These are phyloP conservation scores for Pseudozyma hubeiensis DNA, from an alignment of 1,284 basidiomycete species.

Conservation along the genomic window DNA sequence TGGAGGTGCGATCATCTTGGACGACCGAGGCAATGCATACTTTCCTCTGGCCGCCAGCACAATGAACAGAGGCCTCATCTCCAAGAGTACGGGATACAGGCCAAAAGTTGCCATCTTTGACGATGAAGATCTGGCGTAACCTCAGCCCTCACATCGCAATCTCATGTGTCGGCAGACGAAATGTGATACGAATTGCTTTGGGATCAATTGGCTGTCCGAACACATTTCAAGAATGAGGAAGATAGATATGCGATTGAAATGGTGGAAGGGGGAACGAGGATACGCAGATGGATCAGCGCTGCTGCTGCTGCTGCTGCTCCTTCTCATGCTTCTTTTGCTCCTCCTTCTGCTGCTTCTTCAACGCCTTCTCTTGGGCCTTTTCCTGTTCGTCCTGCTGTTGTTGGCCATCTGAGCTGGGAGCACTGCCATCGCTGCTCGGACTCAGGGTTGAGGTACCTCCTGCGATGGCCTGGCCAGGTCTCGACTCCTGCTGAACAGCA, in stretches of 20 bases:
- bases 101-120: constrained; percentile 80
- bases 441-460: neutral
- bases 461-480: too few species aligned
- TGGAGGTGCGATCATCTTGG: constrained; percentile 77
- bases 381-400: constrained; percentile 74
- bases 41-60: constrained; percentile 76
- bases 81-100: constrained; percentile 73
- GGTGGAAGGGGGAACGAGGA: neutral
- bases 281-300: neutral
- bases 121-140: constrained; percentile 73
- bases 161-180: too few species aligned
- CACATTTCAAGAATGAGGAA: too few species aligned
- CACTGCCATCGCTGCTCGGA: neutral
- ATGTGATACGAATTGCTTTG: too few species aligned
- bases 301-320: constrained; percentile 3
- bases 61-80: constrained; percentile 84
- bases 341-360: constrained; percentile 8
- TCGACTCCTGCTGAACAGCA: neutral
- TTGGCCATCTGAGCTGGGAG: neutral
- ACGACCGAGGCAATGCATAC: constrained; percentile 74
- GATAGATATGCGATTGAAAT: too few species aligned
- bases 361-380: constrained; percentile 20
- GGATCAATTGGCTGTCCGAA: too few species aligned
- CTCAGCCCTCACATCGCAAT: neutral
- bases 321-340: constrained; percentile 6